Evolutionary conservation across 2,329 filamentous ascomycete species (phyloP), one percentile per base, ranked within the genome.

Genomic region (Sporothrix globosa): DNA sequence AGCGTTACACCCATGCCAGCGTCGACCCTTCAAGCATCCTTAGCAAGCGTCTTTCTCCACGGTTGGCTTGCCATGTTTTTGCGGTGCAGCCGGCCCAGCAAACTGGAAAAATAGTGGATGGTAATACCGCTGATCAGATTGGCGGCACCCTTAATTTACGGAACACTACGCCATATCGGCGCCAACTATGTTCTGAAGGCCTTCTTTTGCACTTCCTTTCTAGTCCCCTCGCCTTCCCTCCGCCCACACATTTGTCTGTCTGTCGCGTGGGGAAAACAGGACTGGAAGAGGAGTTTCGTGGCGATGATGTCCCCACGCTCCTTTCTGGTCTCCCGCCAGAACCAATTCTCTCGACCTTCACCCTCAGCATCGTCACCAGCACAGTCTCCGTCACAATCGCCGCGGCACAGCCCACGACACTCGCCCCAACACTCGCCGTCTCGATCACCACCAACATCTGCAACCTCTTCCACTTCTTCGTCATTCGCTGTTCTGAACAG

Each of bases 261-360:
- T 30, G 21, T 58, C 66, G 50, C 34, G 65, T 67, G 65, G 65
- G 66, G 67, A 41, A 34, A 60, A 58, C 11, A 50, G 39, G 53
- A 34, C 44, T 65, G 53, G 50, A 41, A 60, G 17, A 34, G 50
- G 58, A 44, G 17, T 30, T 46, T 41, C 48, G 53, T 50, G 44
- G 61, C 61, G 41, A 81, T 82, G 78, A 80, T 81, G 76, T 79
- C 79, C 72, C 79, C 80, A 71, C 79, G 79, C 68, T 80, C 80
- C 58, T 80, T 79, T 76, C 77, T 82, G 72, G 78, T 79, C 68
- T 77, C 78, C 67, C 77, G 77, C 72, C 78, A 78, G 68, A 76
- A 74, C 69, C 73, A 77, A 54, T 70, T 67, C 44, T 71, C 71
- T 54, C 71, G 77, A 41, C 73, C 76, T 53, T 72, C 76, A 27